Evolutionary conservation across 2,329 filamentous ascomycete species (phyloP).

Genomic region (Aspergillus alliaceus): DNA sequence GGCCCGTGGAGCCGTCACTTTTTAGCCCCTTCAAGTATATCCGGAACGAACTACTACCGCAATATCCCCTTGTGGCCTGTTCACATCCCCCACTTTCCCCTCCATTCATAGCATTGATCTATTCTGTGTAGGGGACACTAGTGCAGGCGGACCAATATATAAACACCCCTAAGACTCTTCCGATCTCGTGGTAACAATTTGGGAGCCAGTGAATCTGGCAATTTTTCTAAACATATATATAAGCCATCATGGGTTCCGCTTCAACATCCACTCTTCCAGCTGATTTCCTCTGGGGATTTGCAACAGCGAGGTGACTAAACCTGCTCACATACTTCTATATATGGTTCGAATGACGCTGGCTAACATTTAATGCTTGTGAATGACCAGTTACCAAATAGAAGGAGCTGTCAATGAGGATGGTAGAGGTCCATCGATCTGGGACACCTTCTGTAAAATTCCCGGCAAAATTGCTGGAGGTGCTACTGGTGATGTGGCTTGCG

Average conservation of each 20-base stretch:
- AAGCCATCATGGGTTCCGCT: conserved; percentile 25
- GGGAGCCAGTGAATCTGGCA: no score
- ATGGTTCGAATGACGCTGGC: background rate
- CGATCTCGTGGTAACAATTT: background rate
- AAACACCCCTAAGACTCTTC: conserved; percentile 19
- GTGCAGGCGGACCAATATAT: background rate
- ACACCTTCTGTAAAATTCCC: conserved; percentile 77
- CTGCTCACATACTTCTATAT: background rate
- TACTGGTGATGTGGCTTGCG: conserved; percentile 76
- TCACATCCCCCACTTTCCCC: conserved; percentile 9
- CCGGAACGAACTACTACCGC: conserved; percentile 4
- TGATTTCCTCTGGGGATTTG: conserved; percentile 78
- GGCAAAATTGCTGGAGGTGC: conserved; percentile 80
- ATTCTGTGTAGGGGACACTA: no score
- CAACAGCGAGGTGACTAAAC: conserved; percentile 64
- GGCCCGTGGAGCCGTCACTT: conserved; percentile 18
- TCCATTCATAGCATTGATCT: no score
- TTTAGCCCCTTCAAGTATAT: conserved; percentile 5
- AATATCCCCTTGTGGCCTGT: background rate
- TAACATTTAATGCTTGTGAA: background rate
- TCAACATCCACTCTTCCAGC: conserved; percentile 52
- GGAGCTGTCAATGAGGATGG: conserved; percentile 73
- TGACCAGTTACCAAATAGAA: conserved; percentile 81
- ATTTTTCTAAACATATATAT: background rate
- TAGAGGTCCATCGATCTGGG: conserved; percentile 82